Evolutionary conservation across 495 filamentous ascomycete species (phyloP), one percentile per base, ranked within the genome.

Genomic region (Amniculicola lignicola): DNA sequence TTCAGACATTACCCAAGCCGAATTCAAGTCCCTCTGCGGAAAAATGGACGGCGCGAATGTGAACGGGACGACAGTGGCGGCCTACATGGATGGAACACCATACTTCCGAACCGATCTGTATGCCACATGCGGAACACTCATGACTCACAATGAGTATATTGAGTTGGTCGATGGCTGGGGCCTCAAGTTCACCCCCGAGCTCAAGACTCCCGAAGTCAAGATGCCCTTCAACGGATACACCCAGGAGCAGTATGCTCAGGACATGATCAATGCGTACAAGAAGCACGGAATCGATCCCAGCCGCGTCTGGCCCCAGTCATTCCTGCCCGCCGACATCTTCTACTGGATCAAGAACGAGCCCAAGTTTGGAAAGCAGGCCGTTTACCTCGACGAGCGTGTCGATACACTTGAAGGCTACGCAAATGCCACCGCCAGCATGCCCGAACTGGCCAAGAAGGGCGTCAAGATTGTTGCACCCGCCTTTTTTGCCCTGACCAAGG

Each of bases 171-270:
- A 82, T 49, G 61, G 67, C n/a, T 63, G 69, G 29, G 77, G 74
- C 0, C 66, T 80, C 10, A 70, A 79, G 46, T 83, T 84, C 71
- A 82, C 82, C 0, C 77, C 80, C 3, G 82, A 85, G 64, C 71
- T 82, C 23, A 85, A 85, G 70, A 74, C 76, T 4, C 81, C 81
- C 12, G 64, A 74, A 45, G 78, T 83, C 24, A 59, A 67, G 2
- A 84, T 83, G 81, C 82, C 81, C 2, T 85, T 83, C 69, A 63
- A 78, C n/a, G 73, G 77, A 33, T 83, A 82, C 69, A 84, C 80
- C 0, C 79, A 79, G 63, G 68, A 78, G 48, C 66, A 71, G 36
- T 84, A 76, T 64, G 77, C 76, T 1, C 78, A 81, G 68, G 76
- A 83, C 58, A 65, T 85, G 54, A 73, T 84, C 58, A 74, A 82